These are phyloP conservation scores for Pseudogymnoascus sp. DNA, from an alignment of 2,329 filamentous ascomycete species.

Conservation along the genomic window DNA sequence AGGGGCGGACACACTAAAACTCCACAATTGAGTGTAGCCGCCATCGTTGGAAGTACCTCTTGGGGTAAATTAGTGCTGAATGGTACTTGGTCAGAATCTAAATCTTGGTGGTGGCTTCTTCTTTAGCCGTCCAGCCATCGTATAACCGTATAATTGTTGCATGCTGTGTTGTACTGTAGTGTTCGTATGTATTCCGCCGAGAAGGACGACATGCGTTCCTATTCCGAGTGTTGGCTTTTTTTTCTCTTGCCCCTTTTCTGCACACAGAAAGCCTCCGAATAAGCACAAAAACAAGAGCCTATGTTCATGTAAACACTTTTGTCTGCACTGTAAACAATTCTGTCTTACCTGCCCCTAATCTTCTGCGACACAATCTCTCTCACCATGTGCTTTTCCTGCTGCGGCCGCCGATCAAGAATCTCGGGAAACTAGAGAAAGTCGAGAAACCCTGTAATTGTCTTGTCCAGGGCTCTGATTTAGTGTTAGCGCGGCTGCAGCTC, in stretches of 20 bases:
- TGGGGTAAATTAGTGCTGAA: background rate
- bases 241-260: background rate
- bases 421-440: background rate
- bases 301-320: background rate
- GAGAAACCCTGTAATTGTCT: background rate
- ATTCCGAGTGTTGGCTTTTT: background rate
- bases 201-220: background rate
- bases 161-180: background rate
- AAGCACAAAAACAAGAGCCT: background rate
- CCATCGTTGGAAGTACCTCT: background rate
- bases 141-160: background rate
- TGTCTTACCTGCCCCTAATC: background rate
- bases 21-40: background rate
- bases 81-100: slow-evolving; percentile 1
- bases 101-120: background rate
- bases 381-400: background rate
- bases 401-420: background rate
- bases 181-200: background rate
- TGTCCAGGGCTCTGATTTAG: slow-evolving; percentile 5
- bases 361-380: background rate
- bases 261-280: background rate
- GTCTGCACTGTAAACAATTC: background rate
- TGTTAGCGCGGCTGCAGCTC: slow-evolving; percentile 2
- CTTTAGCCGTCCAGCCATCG: background rate
- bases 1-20: background rate